Base-by-base conservation (phyloP, 2,329 filamentous ascomycete species). In the Beauveria rudraprayagi region DNA sequence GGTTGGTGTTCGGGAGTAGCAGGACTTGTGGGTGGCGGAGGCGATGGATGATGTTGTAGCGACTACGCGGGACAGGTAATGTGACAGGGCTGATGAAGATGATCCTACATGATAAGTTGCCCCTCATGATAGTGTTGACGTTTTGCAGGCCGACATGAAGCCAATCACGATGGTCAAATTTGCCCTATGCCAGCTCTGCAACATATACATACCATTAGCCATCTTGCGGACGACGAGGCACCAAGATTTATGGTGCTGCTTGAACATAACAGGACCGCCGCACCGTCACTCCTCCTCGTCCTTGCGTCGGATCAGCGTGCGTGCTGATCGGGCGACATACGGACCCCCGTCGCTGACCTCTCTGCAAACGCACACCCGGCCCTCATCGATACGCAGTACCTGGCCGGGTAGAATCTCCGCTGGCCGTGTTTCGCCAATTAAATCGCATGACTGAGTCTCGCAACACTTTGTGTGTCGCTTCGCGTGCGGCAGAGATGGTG, bases 321-420 rank as follows among this genome's bases (percentile, higher is more conserved):
- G 52, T 57, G 10, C 61, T 54, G 61, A 64, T 65, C 11, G 62
- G 7, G 56, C 46, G 6, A 54, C 28, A 28, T 60, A 62, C 19
- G 44, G 55, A 16, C 46, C 30, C 14, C 14, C 14, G 28, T 34
- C 40, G 46, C 41, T 51, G 22, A 26, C 22, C 44, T 19, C 50
- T 47, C 41, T 54, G 17, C 24, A 53, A 5, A 60, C n/a, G 28
- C 40, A 47, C 17, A 60, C 40, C 9, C 24, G 16, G 37, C 24
- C 47, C 11, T 60, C 34, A 26, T 30, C 17, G 3, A 54, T 11
- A 19, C 40, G n/a, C n/a, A 60, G n/a, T 10, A 53, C n/a, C 10
- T 40, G 50, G 11, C 17, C 43, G 5, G 47, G 57, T 10, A 46
- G 46, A 14, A 55, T 55, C 10, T 24, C 8, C 0, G 7, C 22